Evolutionary conservation across 257 asterid genomes (phyloP), one percentile per base, ranked within the genome.

Genomic region (Capsicum baccatum): DNA sequence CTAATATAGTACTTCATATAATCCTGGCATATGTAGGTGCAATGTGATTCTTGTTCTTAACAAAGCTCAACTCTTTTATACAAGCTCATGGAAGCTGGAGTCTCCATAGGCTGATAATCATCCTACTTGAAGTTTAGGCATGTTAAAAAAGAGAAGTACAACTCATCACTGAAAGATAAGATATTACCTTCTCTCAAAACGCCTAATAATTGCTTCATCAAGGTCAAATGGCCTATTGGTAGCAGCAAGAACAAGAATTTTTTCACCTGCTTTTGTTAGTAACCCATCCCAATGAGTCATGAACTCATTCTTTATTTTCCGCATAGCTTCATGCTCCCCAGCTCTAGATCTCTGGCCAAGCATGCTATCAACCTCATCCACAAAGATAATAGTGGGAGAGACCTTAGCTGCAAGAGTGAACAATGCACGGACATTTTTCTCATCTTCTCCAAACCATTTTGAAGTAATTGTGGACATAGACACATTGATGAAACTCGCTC

Each of bases 401-500:
- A 95, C 98, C 89, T 95, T 95, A 42, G 95, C 91, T 17, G 98
- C 98, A 11, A 94, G 91, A 83, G 95, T 92, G 91, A 95, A 95
- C 79, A 95, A 85, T 42, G 98, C 98, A 21, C 97, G 88, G 7
- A 95, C 97, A 84, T 92, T 92, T 91, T 95, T 95, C 87, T 95
- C 98, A 83, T 94, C 98, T 90, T 95, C 98, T 58, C 98, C 98
- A 16, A 95, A 92, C 98, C 98, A 95, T 88, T 95, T 95, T 11
- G 98, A 95, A 58, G 97, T 92, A 70, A 94, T 91, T 15, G 97
- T 90, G 33, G 98, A 93, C 97, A 93, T 91, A 6, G 98, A 92
- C 44, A 89, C 97, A 85, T 94, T 94, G 47, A 93, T 93, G 85
- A 94, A 94, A 86, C 97, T 94, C 21, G 98, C 98, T 82, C 97